Base-by-base conservation (phyloP, 768 basidiomycete genomes). In the Coprinopsis marcescibilis region DNA sequence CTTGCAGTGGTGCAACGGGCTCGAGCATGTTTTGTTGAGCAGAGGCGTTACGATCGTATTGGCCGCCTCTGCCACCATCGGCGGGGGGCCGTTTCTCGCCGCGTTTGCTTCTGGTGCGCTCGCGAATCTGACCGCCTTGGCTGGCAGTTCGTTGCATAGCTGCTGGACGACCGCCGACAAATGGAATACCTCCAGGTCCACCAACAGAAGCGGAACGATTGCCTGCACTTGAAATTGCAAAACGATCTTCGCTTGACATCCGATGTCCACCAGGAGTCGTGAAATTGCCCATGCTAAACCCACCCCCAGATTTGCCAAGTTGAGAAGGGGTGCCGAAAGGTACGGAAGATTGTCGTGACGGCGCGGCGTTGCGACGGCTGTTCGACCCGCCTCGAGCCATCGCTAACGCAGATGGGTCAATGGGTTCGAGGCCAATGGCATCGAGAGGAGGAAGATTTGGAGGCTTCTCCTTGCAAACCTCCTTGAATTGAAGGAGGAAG, bases 401-500 rank as follows among this genome's bases (percentile, higher is more conserved):
- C 3, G 58, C 52, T 59, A 73, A 70, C 40, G 69, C 50, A 39
- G 69, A 51, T 57, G 81, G 74, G 56, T 83, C 78, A 21, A 76
- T 72, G 8, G 89, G 85, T 58, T 93, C 91, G 43, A 97, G 79
- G 46, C 95, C 95, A 57, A 98, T 85, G 8, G 85, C 84, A 54
- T 92, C 91, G 45, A 97, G 77, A 50, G 90, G 80, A 32, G 92
- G 91, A 21, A 97, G 82, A 46, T 78, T 75, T 45, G 89, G 91
- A 2, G 96, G 95, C 65, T 93, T 94, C 69, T 97, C 95, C 64
- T 82, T 89, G 75, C 96, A 99, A 50, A 95, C 68, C 19, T 70
- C 67, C 89, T 96, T 93, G 71, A 99, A 99, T 62, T 99, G 95
- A 49, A 99, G 67, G 20, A 99, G 77, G 81, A 99, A 99, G 15